Evolutionary conservation across 805 yeast species (phyloP), one percentile per base, ranked within the genome.

Genomic region (Ascoidea rubescens): DNA sequence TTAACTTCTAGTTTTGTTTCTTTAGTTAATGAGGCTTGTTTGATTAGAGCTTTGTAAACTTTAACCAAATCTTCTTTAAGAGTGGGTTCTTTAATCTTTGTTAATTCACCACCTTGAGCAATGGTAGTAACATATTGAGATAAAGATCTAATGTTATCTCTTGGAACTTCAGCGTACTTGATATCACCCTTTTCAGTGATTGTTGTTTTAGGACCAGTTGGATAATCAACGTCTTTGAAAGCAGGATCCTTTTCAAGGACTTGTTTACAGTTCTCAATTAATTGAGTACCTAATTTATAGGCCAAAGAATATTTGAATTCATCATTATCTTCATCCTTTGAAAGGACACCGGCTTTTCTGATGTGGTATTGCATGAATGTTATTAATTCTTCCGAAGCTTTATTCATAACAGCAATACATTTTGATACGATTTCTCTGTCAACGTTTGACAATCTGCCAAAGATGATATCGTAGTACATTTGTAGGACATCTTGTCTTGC

Each of bases 361-460:
- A 73, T 67, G 54, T 72, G 81, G 70, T 91, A 93, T 70, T 93
- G 96, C 98, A 93, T 93, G 68, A 91, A 89, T 64, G 90, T 91
- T 62, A 93, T 86, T 64, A 93, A 77, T 48, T 95, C 81, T 55
- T 95, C 96, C 68, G 87, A 89, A 47, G 98, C 84, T 69, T 98
- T 82, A 79, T 93, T 93, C 98, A 93, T 90, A 67, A 93, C 87
- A 68, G 88, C 87, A 63, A 93, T 90, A 69, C 99, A 95, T 67
- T 89, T 96, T 58, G 91, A 80, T 56, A 93, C 95, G 57, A 95
- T 89, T 72, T 93, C 96, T 68, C 99, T 82, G 69, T 93, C 98
- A 59, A 93, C 85, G 55, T 87, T 83, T 79, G 91, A 91, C 56
- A 89, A 78, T 58, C 87, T 84, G 67, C 99, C 99, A 68, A 93